These are phyloP conservation scores for Phytopythium oedochilum DNA, from an alignment of 352 stramenopile genomes.

Conservation along the genomic window DNA sequence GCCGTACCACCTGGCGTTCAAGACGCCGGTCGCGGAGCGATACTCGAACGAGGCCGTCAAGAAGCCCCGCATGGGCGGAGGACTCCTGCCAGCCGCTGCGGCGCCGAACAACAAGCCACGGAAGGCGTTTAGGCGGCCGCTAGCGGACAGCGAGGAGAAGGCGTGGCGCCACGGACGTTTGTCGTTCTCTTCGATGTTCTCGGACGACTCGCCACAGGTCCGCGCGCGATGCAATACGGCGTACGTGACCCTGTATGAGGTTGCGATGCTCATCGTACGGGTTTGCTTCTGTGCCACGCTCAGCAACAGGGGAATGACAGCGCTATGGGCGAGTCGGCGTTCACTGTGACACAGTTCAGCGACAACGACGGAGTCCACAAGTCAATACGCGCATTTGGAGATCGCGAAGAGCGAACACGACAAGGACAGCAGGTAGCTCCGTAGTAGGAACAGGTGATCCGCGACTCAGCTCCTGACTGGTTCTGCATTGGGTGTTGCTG, in stretches of 20 bases:
- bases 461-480: background rate
- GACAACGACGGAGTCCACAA: background rate
- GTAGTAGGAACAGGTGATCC: background rate
- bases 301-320: background rate
- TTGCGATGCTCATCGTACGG: background rate
- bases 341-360: background rate
- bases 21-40: constrained; percentile 23
- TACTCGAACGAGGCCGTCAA: constrained; percentile 38
- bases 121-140: constrained; percentile 42
- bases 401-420: background rate
- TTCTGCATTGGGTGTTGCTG: no score
- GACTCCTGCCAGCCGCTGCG: constrained; percentile 8
- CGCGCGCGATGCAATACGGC: no score
- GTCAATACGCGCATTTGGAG: background rate
- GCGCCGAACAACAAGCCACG: constrained; percentile 33
- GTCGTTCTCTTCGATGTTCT: constrained; percentile 50
- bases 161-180: constrained; percentile 38
- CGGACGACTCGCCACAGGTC: constrained; percentile 54
- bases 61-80: constrained; percentile 37
- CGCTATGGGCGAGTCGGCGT: background rate
- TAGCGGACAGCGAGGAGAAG: constrained; percentile 58
- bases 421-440: background rate
- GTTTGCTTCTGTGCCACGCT: background rate
- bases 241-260: no score
- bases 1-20: constrained; percentile 20